Evolutionary conservation across 1,284 basidiomycete genomes (phyloP).

Genomic region (Ganoderma lingzhi): DNA sequence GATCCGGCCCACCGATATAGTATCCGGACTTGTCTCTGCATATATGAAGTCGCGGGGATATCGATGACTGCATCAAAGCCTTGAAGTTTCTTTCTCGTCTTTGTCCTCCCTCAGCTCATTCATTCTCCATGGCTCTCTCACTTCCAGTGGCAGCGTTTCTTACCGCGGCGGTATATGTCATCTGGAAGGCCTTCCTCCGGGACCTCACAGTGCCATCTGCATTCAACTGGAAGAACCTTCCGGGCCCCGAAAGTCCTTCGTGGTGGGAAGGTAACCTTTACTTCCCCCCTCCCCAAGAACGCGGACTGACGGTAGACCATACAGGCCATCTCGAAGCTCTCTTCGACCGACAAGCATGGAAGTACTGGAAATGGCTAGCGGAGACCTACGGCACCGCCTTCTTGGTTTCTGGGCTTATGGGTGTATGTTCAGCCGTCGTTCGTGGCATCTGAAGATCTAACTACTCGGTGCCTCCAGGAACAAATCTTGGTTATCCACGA

Average conservation of each 20-base stretch:
- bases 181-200: background rate
- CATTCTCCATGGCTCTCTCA: background rate
- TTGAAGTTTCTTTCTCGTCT: background rate
- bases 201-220: background rate
- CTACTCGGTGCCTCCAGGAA: background rate
- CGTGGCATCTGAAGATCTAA: background rate
- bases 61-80: background rate
- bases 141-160: background rate
- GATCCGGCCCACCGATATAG: background rate
- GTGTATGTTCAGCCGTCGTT: background rate
- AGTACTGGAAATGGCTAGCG: background rate
- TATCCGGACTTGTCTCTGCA: background rate
- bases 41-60: background rate
- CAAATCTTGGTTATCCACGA: constrained; percentile 29
- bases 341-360: background rate
- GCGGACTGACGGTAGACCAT: background rate
- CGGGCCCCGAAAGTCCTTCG: background rate
- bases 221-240: background rate
- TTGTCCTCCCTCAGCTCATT: background rate
- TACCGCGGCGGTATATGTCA: background rate
- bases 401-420: background rate
- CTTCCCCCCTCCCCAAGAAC: background rate
- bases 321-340: background rate
- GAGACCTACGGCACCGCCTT: background rate
- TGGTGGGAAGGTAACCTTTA: background rate